These are phyloP conservation scores for Brasenia schreberi DNA, from an alignment of 164 flowering plant genomes.

Conservation along the genomic window DNA sequence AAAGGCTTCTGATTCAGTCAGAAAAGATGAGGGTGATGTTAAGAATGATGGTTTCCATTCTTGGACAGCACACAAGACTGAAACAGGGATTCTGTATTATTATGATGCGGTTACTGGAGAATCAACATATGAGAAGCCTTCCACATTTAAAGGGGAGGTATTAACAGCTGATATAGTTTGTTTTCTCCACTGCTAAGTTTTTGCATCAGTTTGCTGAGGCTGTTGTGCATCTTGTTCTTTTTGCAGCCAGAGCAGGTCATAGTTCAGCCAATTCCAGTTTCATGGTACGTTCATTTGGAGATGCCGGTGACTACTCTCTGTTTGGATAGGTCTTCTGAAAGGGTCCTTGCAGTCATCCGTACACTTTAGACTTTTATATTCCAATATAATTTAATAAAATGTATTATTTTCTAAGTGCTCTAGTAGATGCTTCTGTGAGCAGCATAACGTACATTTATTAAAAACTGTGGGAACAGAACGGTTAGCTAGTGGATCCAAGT, in stretches of 20 bases:
- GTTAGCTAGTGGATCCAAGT: too few species aligned
- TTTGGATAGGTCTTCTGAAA: too few species aligned
- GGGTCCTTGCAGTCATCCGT: too few species aligned
- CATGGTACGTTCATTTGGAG: conserved; percentile 37
- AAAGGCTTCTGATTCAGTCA: conserved; percentile 12
- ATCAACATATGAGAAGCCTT: conserved; percentile 84
- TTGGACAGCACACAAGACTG: conserved; percentile 95
- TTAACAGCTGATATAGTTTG: background rate
- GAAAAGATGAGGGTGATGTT: conserved; percentile 15
- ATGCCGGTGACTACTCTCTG: background rate
- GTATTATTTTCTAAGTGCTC: too few species aligned
- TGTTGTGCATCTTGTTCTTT: background rate
- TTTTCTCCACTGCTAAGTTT: background rate
- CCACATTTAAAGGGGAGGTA: conserved; percentile 70
- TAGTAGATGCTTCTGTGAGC: too few species aligned
- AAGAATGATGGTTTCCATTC: conserved; percentile 33
- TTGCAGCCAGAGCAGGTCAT: conserved; percentile 61
- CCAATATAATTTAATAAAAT: too few species aligned
- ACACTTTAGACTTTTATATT: too few species aligned
- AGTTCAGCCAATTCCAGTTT: conserved; percentile 68
- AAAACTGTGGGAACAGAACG: too few species aligned
- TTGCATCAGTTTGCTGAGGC: background rate
- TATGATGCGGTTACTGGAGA: conserved; percentile 84
- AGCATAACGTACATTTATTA: too few species aligned
- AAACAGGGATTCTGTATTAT: conserved; percentile 74